These are phyloP conservation scores for Eragrostis curvula DNA, from an alignment of 176 grass and related monocot genomes.

Conservation along the genomic window DNA sequence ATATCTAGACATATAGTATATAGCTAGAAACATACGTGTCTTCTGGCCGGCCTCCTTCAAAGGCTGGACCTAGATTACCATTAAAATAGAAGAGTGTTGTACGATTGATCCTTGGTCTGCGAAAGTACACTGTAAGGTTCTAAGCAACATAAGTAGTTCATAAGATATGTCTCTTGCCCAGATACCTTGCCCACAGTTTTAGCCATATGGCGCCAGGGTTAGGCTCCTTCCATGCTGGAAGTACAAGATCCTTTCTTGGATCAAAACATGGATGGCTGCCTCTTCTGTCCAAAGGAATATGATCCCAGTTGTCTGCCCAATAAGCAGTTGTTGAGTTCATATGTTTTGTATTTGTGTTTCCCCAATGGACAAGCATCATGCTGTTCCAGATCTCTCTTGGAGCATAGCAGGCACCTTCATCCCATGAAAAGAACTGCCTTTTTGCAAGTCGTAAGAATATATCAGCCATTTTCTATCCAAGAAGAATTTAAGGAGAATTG, in stretches of 20 bases:
- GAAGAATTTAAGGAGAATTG: constrained; percentile 11
- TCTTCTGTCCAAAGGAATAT: constrained; percentile 79
- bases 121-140: constrained; percentile 17
- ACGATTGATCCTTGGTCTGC: constrained; percentile 72
- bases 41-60: constrained; percentile 81
- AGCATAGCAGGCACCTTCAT: constrained; percentile 98
- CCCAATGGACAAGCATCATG: constrained; percentile 99
- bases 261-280: constrained; percentile 92
- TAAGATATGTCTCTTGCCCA: not conserved
- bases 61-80: constrained; percentile 92
- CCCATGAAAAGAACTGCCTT: constrained; percentile 95
- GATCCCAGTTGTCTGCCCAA: constrained; percentile 87
- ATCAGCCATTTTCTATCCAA: constrained; percentile 21
- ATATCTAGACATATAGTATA: constrained; percentile 32
- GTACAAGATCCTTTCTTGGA: constrained; percentile 84
- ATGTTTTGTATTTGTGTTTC: constrained; percentile 95
- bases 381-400: constrained; percentile 96
- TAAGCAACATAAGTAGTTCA: constrained; percentile 35
- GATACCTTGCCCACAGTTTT: constrained; percentile 89
- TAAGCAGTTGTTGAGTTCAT: constrained; percentile 91
- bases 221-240: constrained; percentile 93
- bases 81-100: constrained; percentile 97
- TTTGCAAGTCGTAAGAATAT: constrained; percentile 44
- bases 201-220: constrained; percentile 83
- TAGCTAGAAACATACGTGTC: constrained; percentile 63